phyloP scores from a whole-genome alignment of 305 asterid species.

The Fraxinus paxiana region DNA sequence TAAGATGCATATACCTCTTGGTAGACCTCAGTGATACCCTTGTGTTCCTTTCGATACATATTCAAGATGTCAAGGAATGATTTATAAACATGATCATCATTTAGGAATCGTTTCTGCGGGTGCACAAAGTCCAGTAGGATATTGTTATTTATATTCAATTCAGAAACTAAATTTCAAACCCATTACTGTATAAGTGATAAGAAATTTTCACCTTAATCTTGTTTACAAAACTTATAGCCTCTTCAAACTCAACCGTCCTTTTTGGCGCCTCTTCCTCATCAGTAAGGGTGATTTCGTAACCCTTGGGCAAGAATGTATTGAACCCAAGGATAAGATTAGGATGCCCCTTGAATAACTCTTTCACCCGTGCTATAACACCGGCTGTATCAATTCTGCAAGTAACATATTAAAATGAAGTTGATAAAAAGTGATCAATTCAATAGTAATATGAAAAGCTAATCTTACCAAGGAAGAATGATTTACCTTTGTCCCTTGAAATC shows the following conservation, averaged over 20 bases:
- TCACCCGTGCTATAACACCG: constrained; percentile 88
- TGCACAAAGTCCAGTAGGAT: constrained; percentile 20
- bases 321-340: constrained; percentile 90
- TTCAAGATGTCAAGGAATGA: constrained; percentile 95
- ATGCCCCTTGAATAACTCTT: constrained; percentile 91
- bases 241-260: constrained; percentile 92
- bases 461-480: constrained; percentile 14
- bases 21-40: constrained; percentile 87
- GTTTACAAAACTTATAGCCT: constrained; percentile 91
- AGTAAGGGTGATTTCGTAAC: constrained; percentile 80
- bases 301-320: constrained; percentile 96
- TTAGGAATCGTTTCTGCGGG: constrained; percentile 82
- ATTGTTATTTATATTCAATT: constrained; percentile 14
- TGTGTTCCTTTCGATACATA: constrained; percentile 95
- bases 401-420: constrained; percentile 18
- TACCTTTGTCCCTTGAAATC: constrained; percentile 98
- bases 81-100: constrained; percentile 87
- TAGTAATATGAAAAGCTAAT: constrained; percentile 14
- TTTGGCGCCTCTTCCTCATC: constrained; percentile 87
- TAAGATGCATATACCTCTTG: constrained; percentile 61
- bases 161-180: constrained; percentile 12
- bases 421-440: constrained; percentile 7
- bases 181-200: constrained; percentile 9
- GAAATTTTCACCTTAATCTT: constrained; percentile 67
- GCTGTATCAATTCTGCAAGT: constrained; percentile 76